Percentiles rank a stretch among this genome's conserved stretches.
phyloP scores from a whole-genome alignment of 106 monocot genomes.

The Amphibolis antarctica region DNA sequence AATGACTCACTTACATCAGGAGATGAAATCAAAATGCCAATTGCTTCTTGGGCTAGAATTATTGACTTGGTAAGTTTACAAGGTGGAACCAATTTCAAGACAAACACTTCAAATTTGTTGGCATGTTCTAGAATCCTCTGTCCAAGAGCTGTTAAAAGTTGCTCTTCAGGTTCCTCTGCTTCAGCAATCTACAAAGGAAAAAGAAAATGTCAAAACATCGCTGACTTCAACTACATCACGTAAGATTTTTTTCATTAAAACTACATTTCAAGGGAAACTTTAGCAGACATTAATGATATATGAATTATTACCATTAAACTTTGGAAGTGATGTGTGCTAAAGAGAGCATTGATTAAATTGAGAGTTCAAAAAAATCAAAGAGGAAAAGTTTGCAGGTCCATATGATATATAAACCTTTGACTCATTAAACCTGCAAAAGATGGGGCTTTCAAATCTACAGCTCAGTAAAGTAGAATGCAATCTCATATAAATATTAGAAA shows the following conservation, averaged over 20 bases:
- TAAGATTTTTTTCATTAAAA: too few species aligned
- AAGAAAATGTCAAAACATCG: neutral
- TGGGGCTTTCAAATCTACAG: too few species aligned
- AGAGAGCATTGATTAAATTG: neutral
- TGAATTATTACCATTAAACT: too few species aligned
- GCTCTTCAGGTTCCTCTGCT: conserved; percentile 45
- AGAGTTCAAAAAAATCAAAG: too few species aligned
- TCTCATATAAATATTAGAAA: too few species aligned
- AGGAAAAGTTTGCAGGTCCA: too few species aligned
- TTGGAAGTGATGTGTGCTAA: neutral
- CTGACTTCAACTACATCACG: too few species aligned
- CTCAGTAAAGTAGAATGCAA: too few species aligned
- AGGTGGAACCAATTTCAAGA: conserved; percentile 37
- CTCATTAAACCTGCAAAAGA: too few species aligned
- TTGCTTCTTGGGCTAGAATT: conserved; percentile 14
- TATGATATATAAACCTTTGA: too few species aligned
- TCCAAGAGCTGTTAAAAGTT: conserved; percentile 62
- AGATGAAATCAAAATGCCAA: conserved; percentile 23
- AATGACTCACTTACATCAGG: neutral
- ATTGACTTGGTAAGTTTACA: conserved; percentile 42
- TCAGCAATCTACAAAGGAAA: conserved; percentile 41
- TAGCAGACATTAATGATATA: too few species aligned
- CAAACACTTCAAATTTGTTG: conserved; percentile 59
- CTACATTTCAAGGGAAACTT: too few species aligned
- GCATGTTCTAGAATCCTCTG: conserved; percentile 78